phyloP scores from a whole-genome alignment of 441 rosid genomes.

The Capsella rubella region DNA sequence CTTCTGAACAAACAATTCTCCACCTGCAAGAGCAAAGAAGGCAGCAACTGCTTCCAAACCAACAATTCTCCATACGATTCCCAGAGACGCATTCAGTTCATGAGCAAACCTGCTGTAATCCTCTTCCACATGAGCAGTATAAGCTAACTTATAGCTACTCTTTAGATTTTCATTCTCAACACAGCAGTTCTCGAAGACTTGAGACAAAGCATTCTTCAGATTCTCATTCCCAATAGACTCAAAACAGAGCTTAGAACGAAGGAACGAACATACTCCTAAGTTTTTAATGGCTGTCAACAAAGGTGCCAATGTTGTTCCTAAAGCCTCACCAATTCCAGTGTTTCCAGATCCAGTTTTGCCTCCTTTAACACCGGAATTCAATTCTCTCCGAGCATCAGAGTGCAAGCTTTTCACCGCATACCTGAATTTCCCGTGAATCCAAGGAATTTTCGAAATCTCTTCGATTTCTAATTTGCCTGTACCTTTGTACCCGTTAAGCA shows the following conservation, averaged over 20 bases:
- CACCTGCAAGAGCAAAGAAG: slow-evolving; percentile 66
- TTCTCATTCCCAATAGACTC: slow-evolving; percentile 49
- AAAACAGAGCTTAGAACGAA: slow-evolving; percentile 54
- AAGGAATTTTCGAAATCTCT: slow-evolving; percentile 57
- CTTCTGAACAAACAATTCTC: slow-evolving; percentile 51
- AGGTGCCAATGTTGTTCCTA: slow-evolving; percentile 46
- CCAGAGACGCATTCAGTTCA: slow-evolving; percentile 52
- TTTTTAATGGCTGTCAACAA: slow-evolving; percentile 53
- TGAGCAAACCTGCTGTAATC: slow-evolving; percentile 61
- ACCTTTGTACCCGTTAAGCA: slow-evolving; percentile 77
- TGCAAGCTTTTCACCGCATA: slow-evolving; percentile 64
- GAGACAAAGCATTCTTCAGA: slow-evolving; percentile 46
- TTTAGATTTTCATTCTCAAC: slow-evolving; percentile 46
- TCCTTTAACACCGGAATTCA: slow-evolving; percentile 60
- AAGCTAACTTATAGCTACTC: slow-evolving; percentile 46
- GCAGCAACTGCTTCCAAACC: slow-evolving; percentile 81
- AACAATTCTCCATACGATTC: slow-evolving; percentile 67
- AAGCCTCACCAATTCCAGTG: slow-evolving; percentile 40
- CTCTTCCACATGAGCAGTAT: slow-evolving; percentile 47
- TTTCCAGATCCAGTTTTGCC: slow-evolving; percentile 48
- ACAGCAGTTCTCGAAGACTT: slow-evolving; percentile 48
- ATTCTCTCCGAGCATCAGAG: slow-evolving; percentile 52
- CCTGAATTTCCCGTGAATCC: slow-evolving; percentile 68
- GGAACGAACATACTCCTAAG: slow-evolving; percentile 63
- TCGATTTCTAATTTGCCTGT: slow-evolving; percentile 53